Evolutionary conservation across 192 early-diverging fungal genomes (phyloP), one percentile per base, ranked within the genome.

Genomic region (Spizellomyces punctatus): DNA sequence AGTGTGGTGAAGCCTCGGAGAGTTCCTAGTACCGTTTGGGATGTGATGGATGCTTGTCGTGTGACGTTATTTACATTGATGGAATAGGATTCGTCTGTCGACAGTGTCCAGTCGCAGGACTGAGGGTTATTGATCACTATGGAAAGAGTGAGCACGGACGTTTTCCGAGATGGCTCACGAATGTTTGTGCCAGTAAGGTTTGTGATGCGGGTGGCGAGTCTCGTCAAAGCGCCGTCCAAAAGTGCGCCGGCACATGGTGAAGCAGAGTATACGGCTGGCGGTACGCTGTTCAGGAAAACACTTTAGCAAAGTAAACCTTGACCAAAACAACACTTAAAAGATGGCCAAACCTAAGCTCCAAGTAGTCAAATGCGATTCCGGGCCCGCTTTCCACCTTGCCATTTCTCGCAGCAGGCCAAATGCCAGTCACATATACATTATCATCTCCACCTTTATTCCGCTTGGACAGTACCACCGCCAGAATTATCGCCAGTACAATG

Each of bases 1-100:
- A 61, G 22, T 36, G 59, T 17, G 12, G 14, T n/a, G 59, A 61
- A 12, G 59, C 19, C 59, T 54, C 50, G 50, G 50, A 54, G 50
- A 1, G 50, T 19, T 2, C 50, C 50, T 19, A 54, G 4, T 12
- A 19, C 0, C 2, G 50, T n/a, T 19, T 12, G 50, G 50, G 50
- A 12, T n/a, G 17, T 19, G 17, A 54, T 12, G 0, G 50, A 54
- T 54, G 17, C 17, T 12, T 54, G 14, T 12, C 50, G 50, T 12
- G 50, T 54, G 2, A 54, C 4, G 50, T 54, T 54, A 54, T 19
- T 54, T 12, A 54, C 17, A 19, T 19, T 54, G 14, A 54, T 12
- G 1, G 12, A n/a, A 4, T 54, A 54, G 0, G 50, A 54, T 54
- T 54, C 50, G 17, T 54, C 50, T 54, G 50, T n/a, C 2, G 12